Conservation (phyloP, 169 alveolate species). For the Miamiensis avidus region DNA sequence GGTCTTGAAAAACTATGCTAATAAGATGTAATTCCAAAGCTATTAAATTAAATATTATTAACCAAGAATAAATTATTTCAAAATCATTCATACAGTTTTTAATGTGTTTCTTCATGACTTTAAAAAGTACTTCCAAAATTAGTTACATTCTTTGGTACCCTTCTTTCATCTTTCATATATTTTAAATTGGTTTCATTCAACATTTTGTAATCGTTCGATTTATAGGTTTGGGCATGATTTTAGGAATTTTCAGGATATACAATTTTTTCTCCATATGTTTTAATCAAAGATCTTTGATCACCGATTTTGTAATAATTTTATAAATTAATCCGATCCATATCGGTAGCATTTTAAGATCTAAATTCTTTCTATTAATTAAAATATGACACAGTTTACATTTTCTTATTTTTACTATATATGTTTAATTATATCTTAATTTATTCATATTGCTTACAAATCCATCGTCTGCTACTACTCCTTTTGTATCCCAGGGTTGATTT, state of each 20-base stretch:
- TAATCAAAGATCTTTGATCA: conserved; percentile 38
- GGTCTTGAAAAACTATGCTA: conserved; percentile 35
- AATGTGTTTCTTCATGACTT: conserved; percentile 41
- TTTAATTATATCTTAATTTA: too few relatives aligned
- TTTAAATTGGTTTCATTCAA: conserved; percentile 36
- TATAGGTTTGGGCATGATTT: conserved; percentile 33
- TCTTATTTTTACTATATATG: too few relatives aligned
- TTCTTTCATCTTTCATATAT: conserved; percentile 31
- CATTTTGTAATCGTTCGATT: conserved; percentile 20
- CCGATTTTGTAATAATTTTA: conserved; percentile 29
- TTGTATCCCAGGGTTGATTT: conserved; percentile 42
- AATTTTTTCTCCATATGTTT: conserved; percentile 23
- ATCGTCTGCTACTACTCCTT: conserved; percentile 47
- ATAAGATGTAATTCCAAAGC: conserved; percentile 41
- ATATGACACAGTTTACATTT: not conserved
- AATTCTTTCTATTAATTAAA: conserved; percentile 34
- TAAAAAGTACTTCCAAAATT: conserved; percentile 46
- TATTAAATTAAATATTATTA: not conserved
- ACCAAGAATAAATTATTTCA: not conserved
- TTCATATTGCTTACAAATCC: conserved; percentile 33
- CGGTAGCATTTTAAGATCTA: conserved; percentile 29
- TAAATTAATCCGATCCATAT: conserved; percentile 28
- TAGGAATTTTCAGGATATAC: conserved; percentile 43
- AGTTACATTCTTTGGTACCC: conserved; percentile 36
- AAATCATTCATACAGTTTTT: conserved; percentile 23